A percentile compares a stretch with the other conserved stretches of the same genome.
Conservation (phyloP, 2,329 filamentous ascomycete species). For the Pseudocercospora eumusae region DNA sequence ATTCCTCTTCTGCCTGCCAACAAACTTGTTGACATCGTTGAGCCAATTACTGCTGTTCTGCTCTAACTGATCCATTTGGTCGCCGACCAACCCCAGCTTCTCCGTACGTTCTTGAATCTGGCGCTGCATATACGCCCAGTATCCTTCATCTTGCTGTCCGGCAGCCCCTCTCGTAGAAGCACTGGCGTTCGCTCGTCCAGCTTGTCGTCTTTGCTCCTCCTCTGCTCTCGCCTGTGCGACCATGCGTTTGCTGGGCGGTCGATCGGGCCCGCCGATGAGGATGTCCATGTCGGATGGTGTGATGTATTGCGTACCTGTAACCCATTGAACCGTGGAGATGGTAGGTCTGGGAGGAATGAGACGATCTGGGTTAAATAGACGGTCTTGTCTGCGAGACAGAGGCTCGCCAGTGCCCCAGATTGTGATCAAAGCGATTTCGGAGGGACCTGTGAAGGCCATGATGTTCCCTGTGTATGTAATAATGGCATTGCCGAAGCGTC, state of each 20-base stretch:
- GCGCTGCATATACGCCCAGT: conserved; percentile 77
- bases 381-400: conserved; percentile 63
- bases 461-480: conserved; percentile 80
- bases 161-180: conserved; percentile 25
- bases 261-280: conserved; percentile 82
- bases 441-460: conserved; percentile 84
- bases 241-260: conserved; percentile 87
- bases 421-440: conserved; percentile 79
- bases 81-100: conserved; percentile 77
- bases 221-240: conserved; percentile 75
- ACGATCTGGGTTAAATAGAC: conserved; percentile 74
- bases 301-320: conserved; percentile 89
- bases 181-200: conserved; percentile 37
- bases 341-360: conserved; percentile 78
- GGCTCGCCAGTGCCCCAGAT: conserved; percentile 75
- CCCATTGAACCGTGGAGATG: conserved; percentile 95
- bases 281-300: conserved; percentile 85
- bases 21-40: conserved; percentile 83
- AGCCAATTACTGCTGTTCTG: conserved; percentile 81
- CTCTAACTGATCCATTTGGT: conserved; percentile 80
- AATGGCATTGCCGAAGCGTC: conserved; percentile 67
- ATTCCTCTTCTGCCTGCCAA: conserved; percentile 83
- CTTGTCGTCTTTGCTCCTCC: conserved; percentile 57
- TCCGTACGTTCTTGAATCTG: conserved; percentile 91
- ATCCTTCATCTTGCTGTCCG: conserved; percentile 58